Base-by-base conservation (phyloP, 192 early-diverging fungal species). In the Linnemannia schmuckeri region DNA sequence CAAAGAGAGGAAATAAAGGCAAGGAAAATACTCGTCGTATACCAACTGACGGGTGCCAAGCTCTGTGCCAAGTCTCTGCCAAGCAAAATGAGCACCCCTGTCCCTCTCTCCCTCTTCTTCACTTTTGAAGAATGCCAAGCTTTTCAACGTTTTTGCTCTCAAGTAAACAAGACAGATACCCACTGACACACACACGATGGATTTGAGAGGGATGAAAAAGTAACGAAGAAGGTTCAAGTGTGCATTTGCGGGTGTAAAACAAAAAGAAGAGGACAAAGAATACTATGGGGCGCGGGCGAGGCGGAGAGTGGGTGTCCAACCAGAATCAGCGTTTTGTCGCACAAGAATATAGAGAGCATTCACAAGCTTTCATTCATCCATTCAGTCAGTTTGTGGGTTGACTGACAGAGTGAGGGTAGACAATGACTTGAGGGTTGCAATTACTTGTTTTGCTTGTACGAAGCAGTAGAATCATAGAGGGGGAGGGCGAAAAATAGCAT, bases 31-130 rank as follows among this genome's bases (percentile, higher is more conserved):
- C 27, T 37, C 37, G 3, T 37, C 30, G 61, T 66, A 66, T 66
- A 30, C 61, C 30, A 66, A 66, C 61, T 66, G 61, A 66, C 61
- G 30, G 61, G 9, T 66, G 61, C 61, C 61, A 66, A 66, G 61
- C 12, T 33, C 61, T 18, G 44, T 52, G 61, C 61, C 61, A 66
- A 66, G 61, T 27, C 61, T 57, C 61, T 33, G 61, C 30, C 61
- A 66, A 66, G 61, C 61, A 66, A 66, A 66, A 27, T 66, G 30
- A 66, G 61, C 30, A 12, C 30, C 27, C 27, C 30, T 61, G 55
- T 61, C 55, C 55, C 1, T 66, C 12, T 3, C 15, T n/a, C 10
- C 33, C 24, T 22, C 52, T 46, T 0, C 44, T 46, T 13, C 44
- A 24, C 9, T 27, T 30, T 1, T 30, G 30, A 66, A 24, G 27